A percentile compares a stretch with the other conserved stretches of the same genome.
Conservation (phyloP, 371 early-diverging fungal genomes). For the Mucor saturninus region DNA sequence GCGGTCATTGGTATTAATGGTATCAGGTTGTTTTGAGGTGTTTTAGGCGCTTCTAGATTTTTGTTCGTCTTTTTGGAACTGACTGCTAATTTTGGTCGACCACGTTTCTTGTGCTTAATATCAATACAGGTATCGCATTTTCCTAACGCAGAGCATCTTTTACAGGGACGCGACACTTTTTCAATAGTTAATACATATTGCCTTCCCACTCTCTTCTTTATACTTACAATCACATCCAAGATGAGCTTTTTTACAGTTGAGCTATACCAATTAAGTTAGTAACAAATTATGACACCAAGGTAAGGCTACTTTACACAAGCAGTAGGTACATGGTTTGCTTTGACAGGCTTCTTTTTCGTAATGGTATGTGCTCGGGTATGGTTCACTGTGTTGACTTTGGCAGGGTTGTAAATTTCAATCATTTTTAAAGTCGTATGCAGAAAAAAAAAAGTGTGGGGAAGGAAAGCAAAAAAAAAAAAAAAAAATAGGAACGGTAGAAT, state of each 20-base stretch:
- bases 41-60: no score
- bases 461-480: not conserved
- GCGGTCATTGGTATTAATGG: slow-evolving; percentile 9
- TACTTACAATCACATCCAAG: slow-evolving; percentile 33
- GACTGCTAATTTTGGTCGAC: slow-evolving; percentile 23
- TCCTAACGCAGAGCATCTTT: slow-evolving; percentile 18
- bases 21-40: not conserved
- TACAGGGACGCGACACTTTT: slow-evolving; percentile 28
- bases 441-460: not conserved
- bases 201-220: not conserved
- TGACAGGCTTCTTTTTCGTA: slow-evolving; percentile 13
- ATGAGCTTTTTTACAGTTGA: slow-evolving; percentile 34
- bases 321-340: slow-evolving; percentile 34
- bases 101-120: slow-evolving; percentile 29
- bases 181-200: not conserved
- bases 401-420: not conserved
- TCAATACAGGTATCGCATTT: slow-evolving; percentile 29
- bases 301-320: slow-evolving; percentile 28
- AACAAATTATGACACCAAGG: not conserved
- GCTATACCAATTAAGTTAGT: slow-evolving; percentile 7
- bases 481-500: not conserved
- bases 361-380: not conserved
- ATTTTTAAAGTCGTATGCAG: not conserved
- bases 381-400: not conserved
- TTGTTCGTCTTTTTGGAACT: not conserved